Evolutionary conservation across 306 rosid genomes (phyloP).

Genomic region (Nissolia schottii): DNA sequence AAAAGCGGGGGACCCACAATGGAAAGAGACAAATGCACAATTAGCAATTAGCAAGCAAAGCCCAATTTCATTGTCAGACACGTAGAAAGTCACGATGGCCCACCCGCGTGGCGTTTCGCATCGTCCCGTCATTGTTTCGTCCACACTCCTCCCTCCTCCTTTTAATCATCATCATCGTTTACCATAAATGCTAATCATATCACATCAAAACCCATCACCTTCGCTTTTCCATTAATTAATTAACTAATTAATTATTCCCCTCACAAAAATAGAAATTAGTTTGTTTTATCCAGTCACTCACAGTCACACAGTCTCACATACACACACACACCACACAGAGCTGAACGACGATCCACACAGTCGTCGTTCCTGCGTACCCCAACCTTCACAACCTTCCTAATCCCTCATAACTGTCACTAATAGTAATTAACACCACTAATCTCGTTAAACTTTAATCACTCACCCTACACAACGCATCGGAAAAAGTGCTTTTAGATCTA

Average conservation of each 20-base stretch:
- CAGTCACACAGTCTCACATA: neutral
- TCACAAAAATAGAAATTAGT: neutral
- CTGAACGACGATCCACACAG: constrained; percentile 16
- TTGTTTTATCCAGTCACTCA: constrained; percentile 13
- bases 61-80: constrained; percentile 5
- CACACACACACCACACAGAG: neutral
- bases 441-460: neutral
- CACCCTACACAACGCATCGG: neutral
- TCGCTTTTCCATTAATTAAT: neutral
- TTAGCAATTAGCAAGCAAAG: neutral
- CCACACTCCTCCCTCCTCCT: neutral
- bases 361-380: neutral
- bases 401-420: constrained; percentile 2
- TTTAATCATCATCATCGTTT: neutral
- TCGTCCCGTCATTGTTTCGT: constrained; percentile 18
- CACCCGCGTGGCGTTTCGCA: constrained; percentile 35
- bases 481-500: constrained; percentile 28
- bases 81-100: constrained; percentile 24
- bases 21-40: constrained; percentile 4
- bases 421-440: neutral
- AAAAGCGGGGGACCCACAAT: neutral
- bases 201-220: neutral
- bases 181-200: constrained; percentile 12
- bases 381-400: neutral
- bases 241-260: neutral